Conservation (phyloP, 805 yeast genomes). For the Wickerhamomyces rabaulensis region DNA sequence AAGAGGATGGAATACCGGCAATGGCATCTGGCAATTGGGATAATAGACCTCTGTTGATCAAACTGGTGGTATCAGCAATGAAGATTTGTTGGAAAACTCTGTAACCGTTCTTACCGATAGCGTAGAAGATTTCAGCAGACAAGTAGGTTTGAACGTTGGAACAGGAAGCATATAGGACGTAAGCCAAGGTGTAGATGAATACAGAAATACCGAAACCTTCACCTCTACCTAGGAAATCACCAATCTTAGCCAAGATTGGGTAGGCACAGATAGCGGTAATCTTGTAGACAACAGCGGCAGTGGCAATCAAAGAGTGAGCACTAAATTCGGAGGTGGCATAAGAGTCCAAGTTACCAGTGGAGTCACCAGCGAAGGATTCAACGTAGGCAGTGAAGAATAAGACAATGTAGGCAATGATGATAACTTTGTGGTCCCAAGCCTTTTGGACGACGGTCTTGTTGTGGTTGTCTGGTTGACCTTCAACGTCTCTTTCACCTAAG, state of each 20-base stretch:
- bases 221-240: conserved; percentile 33
- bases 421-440: too few species aligned
- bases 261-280: conserved; percentile 32
- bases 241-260: conserved; percentile 33
- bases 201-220: conserved; percentile 32
- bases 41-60: conserved; percentile 33
- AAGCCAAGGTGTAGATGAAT: conserved; percentile 27
- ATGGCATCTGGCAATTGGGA: conserved; percentile 31
- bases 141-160: conserved; percentile 28
- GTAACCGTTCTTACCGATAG: conserved; percentile 34
- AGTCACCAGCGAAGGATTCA: conserved; percentile 24
- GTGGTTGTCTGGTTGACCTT: too few species aligned
- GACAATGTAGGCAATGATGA: too few species aligned
- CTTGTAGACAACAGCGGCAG: conserved; percentile 33
- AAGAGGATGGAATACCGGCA: conserved; percentile 25
- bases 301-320: conserved; percentile 32
- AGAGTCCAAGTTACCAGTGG: conserved; percentile 20
- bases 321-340: conserved; percentile 33
- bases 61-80: conserved; percentile 32
- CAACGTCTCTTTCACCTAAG: too few species aligned
- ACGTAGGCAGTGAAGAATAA: conserved; percentile 18
- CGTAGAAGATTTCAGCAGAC: conserved; percentile 30
- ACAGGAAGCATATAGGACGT: conserved; percentile 30
- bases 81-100: conserved; percentile 31
- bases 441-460: too few species aligned